A percentile compares a stretch with the other conserved stretches of the same genome.
phyloP scores from a whole-genome alignment of 1,139 yeast genomes.

The Diutina pseudorugosa region DNA sequence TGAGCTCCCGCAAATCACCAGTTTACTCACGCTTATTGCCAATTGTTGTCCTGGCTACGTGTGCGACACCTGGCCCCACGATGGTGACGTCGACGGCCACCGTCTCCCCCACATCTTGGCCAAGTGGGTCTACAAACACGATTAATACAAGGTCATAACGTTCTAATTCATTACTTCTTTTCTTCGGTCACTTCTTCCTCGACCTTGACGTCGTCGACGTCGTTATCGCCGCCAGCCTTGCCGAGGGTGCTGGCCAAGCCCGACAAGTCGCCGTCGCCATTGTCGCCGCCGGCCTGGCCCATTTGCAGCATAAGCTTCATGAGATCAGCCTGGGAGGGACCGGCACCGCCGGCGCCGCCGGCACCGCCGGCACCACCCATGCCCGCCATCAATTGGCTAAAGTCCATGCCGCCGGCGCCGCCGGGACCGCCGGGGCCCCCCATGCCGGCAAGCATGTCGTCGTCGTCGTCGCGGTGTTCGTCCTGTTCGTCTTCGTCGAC shows the following conservation, averaged over 20 bases:
- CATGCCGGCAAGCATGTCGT: conserved; percentile 11
- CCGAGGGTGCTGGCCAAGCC: conserved; percentile 7
- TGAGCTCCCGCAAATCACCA: background rate
- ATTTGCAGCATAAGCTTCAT: conserved; percentile 14
- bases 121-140: background rate
- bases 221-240: conserved; percentile 9
- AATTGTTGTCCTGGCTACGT: background rate
- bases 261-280: conserved; percentile 10
- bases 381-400: conserved; percentile 16
- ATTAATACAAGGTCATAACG: background rate
- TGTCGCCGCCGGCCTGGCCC: conserved; percentile 16
- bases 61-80: background rate
- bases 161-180: background rate
- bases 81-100: background rate
- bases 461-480: conserved; percentile 28
- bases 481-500: conserved; percentile 21
- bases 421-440: conserved; percentile 22
- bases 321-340: conserved; percentile 8
- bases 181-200: conserved; percentile 13
- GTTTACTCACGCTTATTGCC: background rate
- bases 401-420: conserved; percentile 12
- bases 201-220: no score
- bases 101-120: background rate
- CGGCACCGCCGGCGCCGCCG: conserved; percentile 15
- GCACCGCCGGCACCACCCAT: conserved; percentile 15